Evolutionary conservation across 208 protist species (phyloP), one percentile per base, ranked within the genome.

Genomic region (Crithidia mellificae): DNA sequence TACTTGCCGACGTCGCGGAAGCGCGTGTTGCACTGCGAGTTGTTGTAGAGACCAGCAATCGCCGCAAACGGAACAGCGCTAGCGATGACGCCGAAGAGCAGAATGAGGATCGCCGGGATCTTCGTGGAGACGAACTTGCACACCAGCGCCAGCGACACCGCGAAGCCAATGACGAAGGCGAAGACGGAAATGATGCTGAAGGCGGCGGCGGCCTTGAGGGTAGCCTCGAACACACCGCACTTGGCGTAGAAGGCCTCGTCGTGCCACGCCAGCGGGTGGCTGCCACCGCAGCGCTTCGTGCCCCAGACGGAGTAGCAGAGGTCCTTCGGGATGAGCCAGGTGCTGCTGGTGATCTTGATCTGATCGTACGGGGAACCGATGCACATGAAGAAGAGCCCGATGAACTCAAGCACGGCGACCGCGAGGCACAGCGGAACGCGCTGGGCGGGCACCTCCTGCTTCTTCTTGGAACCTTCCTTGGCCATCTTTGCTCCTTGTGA

Each of bases 281-380:
- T 55, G 49, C 62, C 70, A 55, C 76, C 70, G 44, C 70, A 76
- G 8, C 52, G 19, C 65, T 74, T 77, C 19, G 47, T 56, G 14
- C 70, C 66, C 70, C 76, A 81, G 17, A 77, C 43, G 24, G 70
- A 81, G 66, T 77, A 81, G 62, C 68, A 77, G 19, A 61, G 49
- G 32, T 72, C 39, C 36, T 30, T 39, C 46, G 43, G 51, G 15
- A 68, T 32, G 6, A 57, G 39, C 34, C 39, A 64, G 41, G 5
- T 34, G 22, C n/a, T 36, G 20, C 36, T 25, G 38, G 69, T 72
- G 34, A 74, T 54, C 66, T 74, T 81, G 36, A 74, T 27, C 46
- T 74, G 61, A 22, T 77, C 70, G 62, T 68, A 82, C 32, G 65
- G 77, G 43, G 66, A 54, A 22, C 71, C 77, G 41, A 78, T 61